Conservation (phyloP, 2,329 filamentous ascomycete species). For the Lizonia empirigonia region DNA sequence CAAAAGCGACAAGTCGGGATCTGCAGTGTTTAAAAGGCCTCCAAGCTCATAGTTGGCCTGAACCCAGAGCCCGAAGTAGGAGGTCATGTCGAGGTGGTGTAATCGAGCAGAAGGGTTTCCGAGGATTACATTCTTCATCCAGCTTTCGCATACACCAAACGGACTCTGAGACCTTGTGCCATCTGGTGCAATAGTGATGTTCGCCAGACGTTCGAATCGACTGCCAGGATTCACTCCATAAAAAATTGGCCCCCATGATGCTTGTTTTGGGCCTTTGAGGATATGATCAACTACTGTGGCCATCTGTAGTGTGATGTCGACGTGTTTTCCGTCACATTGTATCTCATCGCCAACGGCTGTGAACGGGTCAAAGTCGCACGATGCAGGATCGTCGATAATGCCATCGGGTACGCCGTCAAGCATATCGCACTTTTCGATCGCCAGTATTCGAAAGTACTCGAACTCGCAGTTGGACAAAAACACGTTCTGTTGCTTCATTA, state of each 20-base stretch:
- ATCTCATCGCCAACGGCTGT: slow-evolving; percentile 21
- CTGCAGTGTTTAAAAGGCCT: slow-evolving; percentile 28
- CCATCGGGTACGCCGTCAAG: slow-evolving; percentile 43
- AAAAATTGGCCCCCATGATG: slow-evolving; percentile 17
- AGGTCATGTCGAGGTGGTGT: slow-evolving; percentile 20
- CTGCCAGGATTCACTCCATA: slow-evolving; percentile 20
- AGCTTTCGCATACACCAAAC: slow-evolving; percentile 23
- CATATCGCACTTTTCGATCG: slow-evolving; percentile 35
- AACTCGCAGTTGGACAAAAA: slow-evolving; percentile 38
- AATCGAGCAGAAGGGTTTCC: slow-evolving; percentile 21
- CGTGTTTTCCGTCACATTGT: slow-evolving; percentile 25
- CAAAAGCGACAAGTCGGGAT: slow-evolving; percentile 33
- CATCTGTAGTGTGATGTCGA: slow-evolving; percentile 28
- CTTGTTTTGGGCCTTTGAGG: slow-evolving; percentile 24
- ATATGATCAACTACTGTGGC: slow-evolving; percentile 28
- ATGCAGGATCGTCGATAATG: slow-evolving; percentile 33
- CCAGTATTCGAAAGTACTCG: slow-evolving; percentile 27
- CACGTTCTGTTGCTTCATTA: slow-evolving; percentile 35
- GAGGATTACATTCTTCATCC: slow-evolving; percentile 26
- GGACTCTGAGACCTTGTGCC: slow-evolving; percentile 26
- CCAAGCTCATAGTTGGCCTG: slow-evolving; percentile 28
- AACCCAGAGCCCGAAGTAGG: slow-evolving; percentile 25
- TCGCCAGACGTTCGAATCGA: slow-evolving; percentile 18
- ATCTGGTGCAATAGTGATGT: slow-evolving; percentile 19
- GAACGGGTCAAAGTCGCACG: slow-evolving; percentile 32